Percentiles rank a stretch among this genome's conserved stretches.
Conservation (phyloP, 345 rosid genomes). For the Salix koriyanagi region DNA sequence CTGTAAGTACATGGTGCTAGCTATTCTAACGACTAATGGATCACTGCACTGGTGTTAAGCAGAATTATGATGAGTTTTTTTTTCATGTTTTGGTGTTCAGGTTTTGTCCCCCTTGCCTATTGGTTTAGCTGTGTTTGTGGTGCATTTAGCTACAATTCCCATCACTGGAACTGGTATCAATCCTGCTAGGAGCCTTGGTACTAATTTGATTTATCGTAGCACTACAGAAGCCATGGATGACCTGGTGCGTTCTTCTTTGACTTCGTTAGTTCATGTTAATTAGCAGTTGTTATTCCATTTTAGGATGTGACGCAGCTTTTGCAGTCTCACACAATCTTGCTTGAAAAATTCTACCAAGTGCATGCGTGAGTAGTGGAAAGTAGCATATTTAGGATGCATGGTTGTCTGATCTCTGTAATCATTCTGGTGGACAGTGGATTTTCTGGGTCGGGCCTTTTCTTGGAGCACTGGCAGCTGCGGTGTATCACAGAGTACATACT, state of each 20-base stretch:
- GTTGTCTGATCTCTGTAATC: constrained; percentile 14
- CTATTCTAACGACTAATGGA: too few relatives aligned
- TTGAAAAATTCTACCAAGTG: too few relatives aligned
- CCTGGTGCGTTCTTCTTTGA: constrained; percentile 28
- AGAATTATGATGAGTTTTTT: background rate
- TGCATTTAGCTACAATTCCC: constrained; percentile 66
- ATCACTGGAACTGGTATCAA: constrained; percentile 69
- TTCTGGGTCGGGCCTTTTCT: constrained; percentile 68
- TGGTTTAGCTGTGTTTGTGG: constrained; percentile 71
- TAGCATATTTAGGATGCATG: background rate
- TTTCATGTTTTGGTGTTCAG: constrained; percentile 9
- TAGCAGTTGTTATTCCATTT: too few relatives aligned
- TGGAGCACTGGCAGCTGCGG: constrained; percentile 66
- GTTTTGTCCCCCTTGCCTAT: constrained; percentile 74
- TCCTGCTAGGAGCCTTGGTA: constrained; percentile 64
- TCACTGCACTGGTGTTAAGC: background rate
- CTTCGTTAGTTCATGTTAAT: too few relatives aligned
- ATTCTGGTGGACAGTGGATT: constrained; percentile 39
- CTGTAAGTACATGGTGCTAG: constrained; percentile 36
- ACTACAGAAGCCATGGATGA: constrained; percentile 48
- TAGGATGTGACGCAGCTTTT: too few relatives aligned
- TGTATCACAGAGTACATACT: constrained; percentile 53
- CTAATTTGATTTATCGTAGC: constrained; percentile 52
- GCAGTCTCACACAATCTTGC: too few relatives aligned
- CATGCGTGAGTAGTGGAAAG: too few relatives aligned